phyloP scores from a whole-genome alignment of 1,139 yeast species.

The Hansenula anomala region DNA sequence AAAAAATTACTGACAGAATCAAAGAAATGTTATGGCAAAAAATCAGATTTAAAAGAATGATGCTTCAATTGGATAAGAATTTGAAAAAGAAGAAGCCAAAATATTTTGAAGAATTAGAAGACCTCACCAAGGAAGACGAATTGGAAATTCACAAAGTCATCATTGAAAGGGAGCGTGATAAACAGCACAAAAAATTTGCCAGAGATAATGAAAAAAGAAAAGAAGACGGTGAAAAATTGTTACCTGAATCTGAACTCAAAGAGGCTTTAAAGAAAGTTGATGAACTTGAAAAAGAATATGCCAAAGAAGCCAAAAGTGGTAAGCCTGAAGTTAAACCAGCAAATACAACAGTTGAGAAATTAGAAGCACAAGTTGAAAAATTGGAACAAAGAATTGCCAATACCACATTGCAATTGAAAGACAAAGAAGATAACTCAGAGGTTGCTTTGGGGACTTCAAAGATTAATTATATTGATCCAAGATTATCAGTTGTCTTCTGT shows the following conservation, averaged over 20 bases:
- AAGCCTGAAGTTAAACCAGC: slow-evolving; percentile 45
- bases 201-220: slow-evolving; percentile 75
- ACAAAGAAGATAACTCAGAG: slow-evolving; percentile 89
- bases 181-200: slow-evolving; percentile 56
- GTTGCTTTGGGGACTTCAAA: slow-evolving; percentile 93
- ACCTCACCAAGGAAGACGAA: slow-evolving; percentile 62
- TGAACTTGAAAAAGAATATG: slow-evolving; percentile 50
- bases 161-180: slow-evolving; percentile 55
- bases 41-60: slow-evolving; percentile 66
- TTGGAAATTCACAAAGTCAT: slow-evolving; percentile 51
- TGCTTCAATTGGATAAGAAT: slow-evolving; percentile 58
- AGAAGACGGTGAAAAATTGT: slow-evolving; percentile 48
- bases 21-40: slow-evolving; percentile 84
- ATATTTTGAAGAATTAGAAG: slow-evolving; percentile 69
- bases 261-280: slow-evolving; percentile 56
- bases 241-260: slow-evolving; percentile 51
- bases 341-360: slow-evolving; percentile 60
- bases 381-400: slow-evolving; percentile 67
- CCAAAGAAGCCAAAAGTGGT: slow-evolving; percentile 57
- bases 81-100: slow-evolving; percentile 47
- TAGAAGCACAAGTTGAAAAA: slow-evolving; percentile 66
- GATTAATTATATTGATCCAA: slow-evolving; percentile 92
- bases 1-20: slow-evolving; percentile 70
- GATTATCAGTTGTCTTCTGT: slow-evolving; percentile 85
- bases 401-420: slow-evolving; percentile 72